These are phyloP conservation scores for Chimonanthus salicifolius DNA, from an alignment of 164 flowering plant genomes.

Conservation along the genomic window DNA sequence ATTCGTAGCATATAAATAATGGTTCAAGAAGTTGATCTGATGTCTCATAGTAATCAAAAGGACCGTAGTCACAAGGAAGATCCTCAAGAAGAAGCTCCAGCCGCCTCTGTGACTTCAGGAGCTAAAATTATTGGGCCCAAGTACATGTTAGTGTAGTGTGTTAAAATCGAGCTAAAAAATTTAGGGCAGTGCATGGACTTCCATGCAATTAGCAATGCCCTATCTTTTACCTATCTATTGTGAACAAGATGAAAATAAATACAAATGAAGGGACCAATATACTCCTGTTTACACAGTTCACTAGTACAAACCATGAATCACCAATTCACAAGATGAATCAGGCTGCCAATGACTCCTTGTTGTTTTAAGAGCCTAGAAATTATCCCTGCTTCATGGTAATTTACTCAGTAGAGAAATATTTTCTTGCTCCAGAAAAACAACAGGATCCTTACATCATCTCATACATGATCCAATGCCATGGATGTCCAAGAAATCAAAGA, in stretches of 20 bases:
- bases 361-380: too few relatives aligned
- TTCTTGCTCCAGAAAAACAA: too few relatives aligned
- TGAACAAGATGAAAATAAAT: neutral
- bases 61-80: slow-evolving; percentile 80
- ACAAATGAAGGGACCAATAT: too few relatives aligned
- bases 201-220: neutral
- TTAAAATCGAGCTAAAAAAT: neutral
- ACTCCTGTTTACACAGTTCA: neutral
- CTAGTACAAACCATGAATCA: neutral
- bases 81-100: slow-evolving; percentile 84
- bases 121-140: slow-evolving; percentile 34
- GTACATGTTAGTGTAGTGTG: neutral
- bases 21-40: slow-evolving; percentile 76
- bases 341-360: too few relatives aligned
- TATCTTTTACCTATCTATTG: neutral
- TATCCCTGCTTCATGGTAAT: neutral
- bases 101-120: slow-evolving; percentile 58
- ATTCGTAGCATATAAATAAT: slow-evolving; percentile 74
- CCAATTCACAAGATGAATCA: neutral
- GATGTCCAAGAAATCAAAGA: neutral
- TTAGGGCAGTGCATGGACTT: neutral
- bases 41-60: slow-evolving; percentile 74
- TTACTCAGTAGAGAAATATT: too few relatives aligned
- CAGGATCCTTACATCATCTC: too few relatives aligned
- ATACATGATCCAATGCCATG: neutral